Base-by-base conservation (phyloP, 768 basidiomycete genomes). In the Rhizopogon rudus region DNA sequence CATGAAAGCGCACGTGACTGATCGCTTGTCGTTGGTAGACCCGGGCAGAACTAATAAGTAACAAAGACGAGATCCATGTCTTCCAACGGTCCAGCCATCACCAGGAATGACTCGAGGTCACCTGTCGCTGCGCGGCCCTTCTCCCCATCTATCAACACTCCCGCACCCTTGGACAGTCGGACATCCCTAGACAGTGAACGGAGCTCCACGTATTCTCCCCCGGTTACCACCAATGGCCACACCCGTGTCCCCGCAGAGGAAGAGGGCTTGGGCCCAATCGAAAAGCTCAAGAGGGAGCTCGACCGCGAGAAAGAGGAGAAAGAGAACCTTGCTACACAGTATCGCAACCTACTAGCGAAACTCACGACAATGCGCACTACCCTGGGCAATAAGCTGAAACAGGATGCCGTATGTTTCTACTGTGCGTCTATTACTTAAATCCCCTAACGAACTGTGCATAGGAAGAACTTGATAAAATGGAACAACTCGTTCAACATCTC, bases 381-480 rank as follows among this genome's bases (percentile, higher is more conserved):
- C 20, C 77, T 98, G 51, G 93, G 95, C 33, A 95, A 92, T 67
- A 98, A 98, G 71, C 78, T 98, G 54, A 86, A 90, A 70, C 92
- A 96, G 69, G 97, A 98, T 72, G 97, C 97, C 64, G 97, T 98
- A 75, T 61, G 86, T 80, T 17, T 4, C 51, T 20, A 44, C 40
- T 25, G 39, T 39, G 10, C 44, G 33, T 46, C 14, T 52, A 22
- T 44, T 5, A 33, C 41, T 33, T 16, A 39, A 17, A 37, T 33
- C 39, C 20, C 25, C 53, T 33, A 28, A 42, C 45, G 12, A 39
- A 17, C n/a, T 29, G 12, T 61, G 65, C 61, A 53, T 76, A 99
- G 96, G 97, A 98, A 84, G 97, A 98, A 79, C 87, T 99, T 42
- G 97, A 98, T 77, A 81, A 93, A 59, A 80, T 92, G 58, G 94